Conservation (phyloP, 2,329 filamentous ascomycete species). For the Fusarium verrucosum region DNA sequence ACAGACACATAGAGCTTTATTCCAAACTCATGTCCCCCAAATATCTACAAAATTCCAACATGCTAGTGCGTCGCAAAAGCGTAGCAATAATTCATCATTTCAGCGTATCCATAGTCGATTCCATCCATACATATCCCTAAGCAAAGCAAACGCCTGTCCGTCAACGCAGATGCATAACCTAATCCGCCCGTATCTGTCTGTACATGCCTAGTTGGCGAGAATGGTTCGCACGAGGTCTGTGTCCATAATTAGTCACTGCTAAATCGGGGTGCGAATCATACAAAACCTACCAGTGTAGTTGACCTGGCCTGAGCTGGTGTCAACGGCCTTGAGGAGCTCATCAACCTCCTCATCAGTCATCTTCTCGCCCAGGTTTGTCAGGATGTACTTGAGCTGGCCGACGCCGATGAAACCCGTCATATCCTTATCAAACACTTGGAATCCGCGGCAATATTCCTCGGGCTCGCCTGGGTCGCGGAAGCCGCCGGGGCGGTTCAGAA, state of each 20-base stretch:
- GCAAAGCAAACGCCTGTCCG: slow-evolving; percentile 48
- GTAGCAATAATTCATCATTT: slow-evolving; percentile 42
- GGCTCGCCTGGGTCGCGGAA: slow-evolving; percentile 98
- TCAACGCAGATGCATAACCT: slow-evolving; percentile 48
- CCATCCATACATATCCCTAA: slow-evolving; percentile 42
- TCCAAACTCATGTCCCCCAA: slow-evolving; percentile 34
- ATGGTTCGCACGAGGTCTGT: slow-evolving; percentile 85
- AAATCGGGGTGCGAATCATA: not conserved
- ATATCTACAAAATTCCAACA: slow-evolving; percentile 45
- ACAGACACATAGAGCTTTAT: slow-evolving; percentile 34
- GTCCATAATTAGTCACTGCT: not conserved
- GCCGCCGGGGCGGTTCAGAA: slow-evolving; percentile 95
- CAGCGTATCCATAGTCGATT: slow-evolving; percentile 36
- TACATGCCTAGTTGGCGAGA: slow-evolving; percentile 77
- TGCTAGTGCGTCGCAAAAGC: slow-evolving; percentile 32
- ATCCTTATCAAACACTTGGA: slow-evolving; percentile 99
- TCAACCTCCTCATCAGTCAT: slow-evolving; percentile 99
- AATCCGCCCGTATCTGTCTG: slow-evolving; percentile 28
- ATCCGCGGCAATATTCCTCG: slow-evolving; percentile 97
- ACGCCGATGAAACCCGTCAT: slow-evolving; percentile 98
- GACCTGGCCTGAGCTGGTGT: slow-evolving; percentile 94
- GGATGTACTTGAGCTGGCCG: slow-evolving; percentile 95
- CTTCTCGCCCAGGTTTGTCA: slow-evolving; percentile 98
- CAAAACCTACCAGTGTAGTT: slow-evolving; percentile 83
- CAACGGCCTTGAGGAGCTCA: slow-evolving; percentile 97